A percentile compares a stretch with the other conserved stretches of the same genome.
Evolutionary conservation across 768 basidiomycete genomes (phyloP).

Genomic region (Calvatia gigantea): DNA sequence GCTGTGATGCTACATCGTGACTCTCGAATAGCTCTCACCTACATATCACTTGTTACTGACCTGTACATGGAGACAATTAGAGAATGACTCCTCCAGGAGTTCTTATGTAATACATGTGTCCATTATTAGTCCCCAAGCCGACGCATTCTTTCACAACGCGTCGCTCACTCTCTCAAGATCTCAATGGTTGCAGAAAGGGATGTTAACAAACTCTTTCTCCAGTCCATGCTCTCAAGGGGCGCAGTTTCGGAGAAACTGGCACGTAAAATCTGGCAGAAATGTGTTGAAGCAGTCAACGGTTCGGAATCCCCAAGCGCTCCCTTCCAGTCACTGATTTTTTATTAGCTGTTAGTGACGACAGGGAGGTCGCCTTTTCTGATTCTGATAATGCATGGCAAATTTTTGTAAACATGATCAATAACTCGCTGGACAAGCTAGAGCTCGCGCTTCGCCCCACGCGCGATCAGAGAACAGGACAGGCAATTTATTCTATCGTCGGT

Average conservation of each 20-base stretch:
- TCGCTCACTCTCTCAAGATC: background rate
- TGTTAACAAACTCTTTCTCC: constrained; percentile 74
- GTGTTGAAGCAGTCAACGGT: constrained; percentile 68
- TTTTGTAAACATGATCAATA: constrained; percentile 61
- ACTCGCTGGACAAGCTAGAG: constrained; percentile 61
- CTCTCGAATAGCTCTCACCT: background rate
- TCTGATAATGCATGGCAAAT: constrained; percentile 49
- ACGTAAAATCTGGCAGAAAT: constrained; percentile 63
- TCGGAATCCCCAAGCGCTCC: constrained; percentile 5
- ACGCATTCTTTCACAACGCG: background rate
- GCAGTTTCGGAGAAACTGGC: constrained; percentile 64
- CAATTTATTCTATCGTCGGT: constrained; percentile 69
- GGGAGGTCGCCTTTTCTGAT: constrained; percentile 49
- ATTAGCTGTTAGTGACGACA: background rate
- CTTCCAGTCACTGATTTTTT: constrained; percentile 11
- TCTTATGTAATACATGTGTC: constrained; percentile 8
- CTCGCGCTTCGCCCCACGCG: constrained; percentile 64
- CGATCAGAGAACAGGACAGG: constrained; percentile 63
- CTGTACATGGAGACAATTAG: background rate
- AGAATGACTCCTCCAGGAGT: background rate
- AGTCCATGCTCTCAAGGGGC: constrained; percentile 71
- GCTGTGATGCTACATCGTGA: constrained; percentile 20
- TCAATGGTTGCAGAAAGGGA: constrained; percentile 52
- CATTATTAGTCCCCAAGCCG: background rate
- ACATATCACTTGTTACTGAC: background rate